These are phyloP conservation scores for Geranomyces michiganensis DNA, from an alignment of 192 early-diverging fungal species.

Conservation along the genomic window DNA sequence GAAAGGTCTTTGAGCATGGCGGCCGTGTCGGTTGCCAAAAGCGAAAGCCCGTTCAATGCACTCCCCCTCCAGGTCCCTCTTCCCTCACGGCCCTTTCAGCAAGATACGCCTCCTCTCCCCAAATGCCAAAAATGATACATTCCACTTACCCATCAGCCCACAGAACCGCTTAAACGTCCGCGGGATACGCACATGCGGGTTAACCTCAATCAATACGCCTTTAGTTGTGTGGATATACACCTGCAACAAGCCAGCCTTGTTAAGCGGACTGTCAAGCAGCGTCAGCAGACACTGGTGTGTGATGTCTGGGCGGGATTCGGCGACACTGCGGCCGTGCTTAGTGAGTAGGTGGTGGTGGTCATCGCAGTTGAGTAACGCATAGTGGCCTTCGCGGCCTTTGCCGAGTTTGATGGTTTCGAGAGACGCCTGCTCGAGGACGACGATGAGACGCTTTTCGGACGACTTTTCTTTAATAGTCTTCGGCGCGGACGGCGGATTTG, in stretches of 20 bases:
- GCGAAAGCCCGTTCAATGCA: too few relatives aligned
- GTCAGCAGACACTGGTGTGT: conserved; percentile 97
- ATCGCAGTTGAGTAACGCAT: conserved; percentile 94
- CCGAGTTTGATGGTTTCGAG: conserved; percentile 92
- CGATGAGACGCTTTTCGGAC: conserved; percentile 79
- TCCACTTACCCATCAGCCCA: conserved; percentile 91
- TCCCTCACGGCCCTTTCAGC: too few relatives aligned
- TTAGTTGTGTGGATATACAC: conserved; percentile 95
- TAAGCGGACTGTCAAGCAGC: conserved; percentile 94
- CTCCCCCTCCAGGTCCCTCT: too few relatives aligned
- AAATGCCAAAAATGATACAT: too few relatives aligned
- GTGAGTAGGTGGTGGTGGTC: conserved; percentile 91
- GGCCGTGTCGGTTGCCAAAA: too few relatives aligned
- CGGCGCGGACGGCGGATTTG: conserved; percentile 72
- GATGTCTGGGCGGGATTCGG: conserved; percentile 91
- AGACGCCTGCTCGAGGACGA: conserved; percentile 87
- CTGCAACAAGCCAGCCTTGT: conserved; percentile 98
- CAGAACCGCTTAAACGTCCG: conserved; percentile 99
- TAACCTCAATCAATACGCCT: conserved; percentile 97
- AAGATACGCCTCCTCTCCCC: too few relatives aligned
- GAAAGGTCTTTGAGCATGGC: too few relatives aligned
- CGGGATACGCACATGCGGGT: conserved; percentile 98
- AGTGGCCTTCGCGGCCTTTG: conserved; percentile 65
- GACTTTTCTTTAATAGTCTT: conserved; percentile 77
- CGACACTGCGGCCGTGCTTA: conserved; percentile 75